phyloP scores from a whole-genome alignment of 768 basidiomycete species.

The Lactifluus rugatus region DNA sequence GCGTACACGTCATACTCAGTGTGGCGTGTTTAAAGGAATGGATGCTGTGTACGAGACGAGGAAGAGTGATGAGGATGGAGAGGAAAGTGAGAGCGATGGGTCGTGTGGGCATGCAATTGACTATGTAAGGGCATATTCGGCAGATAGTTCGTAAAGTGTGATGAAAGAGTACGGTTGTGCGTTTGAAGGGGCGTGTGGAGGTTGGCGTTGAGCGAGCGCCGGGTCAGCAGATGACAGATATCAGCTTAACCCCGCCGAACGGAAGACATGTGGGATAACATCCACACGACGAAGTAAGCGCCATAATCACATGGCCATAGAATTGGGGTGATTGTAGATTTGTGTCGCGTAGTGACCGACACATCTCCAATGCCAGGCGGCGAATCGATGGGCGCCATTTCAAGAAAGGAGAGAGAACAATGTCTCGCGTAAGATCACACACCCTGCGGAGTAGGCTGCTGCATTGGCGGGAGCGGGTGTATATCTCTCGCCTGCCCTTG shows the following conservation, averaged over 20 bases:
- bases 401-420: background rate
- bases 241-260: background rate
- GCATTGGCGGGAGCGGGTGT: conserved; percentile 17
- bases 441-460: conserved; percentile 21
- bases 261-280: background rate
- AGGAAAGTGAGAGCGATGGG: background rate
- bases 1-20: background rate
- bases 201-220: background rate
- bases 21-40: background rate
- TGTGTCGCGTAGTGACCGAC: background rate
- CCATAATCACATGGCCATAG: background rate
- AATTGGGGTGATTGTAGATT: background rate
- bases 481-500: conserved; percentile 20
- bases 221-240: background rate
- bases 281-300: background rate
- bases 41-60: background rate
- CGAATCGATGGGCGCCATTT: background rate
- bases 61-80: background rate
- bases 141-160: background rate
- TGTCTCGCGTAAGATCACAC: conserved; percentile 7
- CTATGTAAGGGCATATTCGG: conserved; percentile 3
- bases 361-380: background rate
- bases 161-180: background rate
- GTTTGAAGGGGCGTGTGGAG: background rate
- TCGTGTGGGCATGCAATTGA: background rate